Evolutionary conservation across 208 protist species (phyloP).

Genomic region (Trypanosomatidae sp.): DNA sequence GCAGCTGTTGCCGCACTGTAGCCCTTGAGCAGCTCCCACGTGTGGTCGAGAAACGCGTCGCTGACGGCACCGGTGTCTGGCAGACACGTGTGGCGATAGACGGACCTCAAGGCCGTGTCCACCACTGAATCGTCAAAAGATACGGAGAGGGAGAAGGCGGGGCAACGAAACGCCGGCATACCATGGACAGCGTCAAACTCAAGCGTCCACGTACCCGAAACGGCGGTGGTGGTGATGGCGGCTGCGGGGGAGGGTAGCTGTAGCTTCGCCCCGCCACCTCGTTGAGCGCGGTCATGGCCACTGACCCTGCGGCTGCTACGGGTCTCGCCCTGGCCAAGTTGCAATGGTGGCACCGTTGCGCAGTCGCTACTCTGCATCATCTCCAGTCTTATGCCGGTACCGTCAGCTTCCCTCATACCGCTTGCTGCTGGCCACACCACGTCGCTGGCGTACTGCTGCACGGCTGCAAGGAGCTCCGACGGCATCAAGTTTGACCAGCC

Average conservation of each 20-base stretch:
- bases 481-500: constrained; percentile 15
- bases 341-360: background rate
- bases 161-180: constrained; percentile 4
- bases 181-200: background rate
- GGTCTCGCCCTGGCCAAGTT: background rate
- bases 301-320: background rate
- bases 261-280: background rate
- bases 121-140: background rate
- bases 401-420: background rate
- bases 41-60: constrained; percentile 25
- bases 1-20: constrained; percentile 1
- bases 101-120: background rate
- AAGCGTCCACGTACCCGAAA: constrained; percentile 10
- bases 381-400: background rate
- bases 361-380: background rate
- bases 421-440: constrained; percentile 17
- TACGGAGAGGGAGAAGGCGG: constrained; percentile 12
- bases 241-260: too few species aligned
- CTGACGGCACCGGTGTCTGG: background rate
- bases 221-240: background rate
- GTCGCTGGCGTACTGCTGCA: constrained; percentile 11
- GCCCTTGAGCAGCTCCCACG: constrained; percentile 24
- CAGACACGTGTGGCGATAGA: background rate
- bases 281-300: background rate
- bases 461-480: constrained; percentile 5